Conservation (phyloP, 495 filamentous ascomycete species). For the Tuber borchii region DNA sequence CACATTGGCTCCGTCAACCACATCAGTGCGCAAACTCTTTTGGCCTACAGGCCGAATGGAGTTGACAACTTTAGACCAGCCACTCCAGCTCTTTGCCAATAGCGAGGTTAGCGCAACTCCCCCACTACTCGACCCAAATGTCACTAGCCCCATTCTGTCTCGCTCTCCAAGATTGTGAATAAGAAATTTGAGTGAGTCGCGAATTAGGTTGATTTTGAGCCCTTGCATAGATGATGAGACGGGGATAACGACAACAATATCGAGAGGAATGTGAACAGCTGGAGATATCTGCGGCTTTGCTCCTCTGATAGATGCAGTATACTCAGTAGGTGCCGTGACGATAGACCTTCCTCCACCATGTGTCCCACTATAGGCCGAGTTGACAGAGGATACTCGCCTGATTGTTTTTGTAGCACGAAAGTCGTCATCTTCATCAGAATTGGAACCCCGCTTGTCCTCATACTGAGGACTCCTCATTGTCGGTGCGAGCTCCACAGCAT, state of each 20-base stretch:
- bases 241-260: slow-evolving; percentile 94
- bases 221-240: slow-evolving; percentile 99
- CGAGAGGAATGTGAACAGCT: slow-evolving; percentile 81
- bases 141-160: slow-evolving; percentile 95
- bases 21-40: slow-evolving; percentile 92
- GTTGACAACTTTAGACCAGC: slow-evolving; percentile 80
- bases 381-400: slow-evolving; percentile 78
- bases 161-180: slow-evolving; percentile 85
- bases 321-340: slow-evolving; percentile 71
- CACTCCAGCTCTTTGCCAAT: slow-evolving; percentile 87
- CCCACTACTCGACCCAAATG: slow-evolving; percentile 90
- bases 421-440: slow-evolving; percentile 85
- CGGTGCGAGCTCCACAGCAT: slow-evolving; percentile 57
- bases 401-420: slow-evolving; percentile 61
- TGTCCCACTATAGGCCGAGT: slow-evolving; percentile 78
- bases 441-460: slow-evolving; percentile 59
- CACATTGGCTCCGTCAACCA: slow-evolving; percentile 95
- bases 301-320: slow-evolving; percentile 57
- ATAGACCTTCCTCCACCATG: slow-evolving; percentile 74
- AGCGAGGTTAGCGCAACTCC: slow-evolving; percentile 95
- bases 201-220: slow-evolving; percentile 89
- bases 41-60: slow-evolving; percentile 91
- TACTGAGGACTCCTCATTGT: slow-evolving; percentile 62
- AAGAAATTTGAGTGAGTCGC: slow-evolving; percentile 90
- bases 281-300: slow-evolving; percentile 50